Evolutionary conservation across 179 eudicot genomes (phyloP).

Genomic region (Heliamphora pulchella): DNA sequence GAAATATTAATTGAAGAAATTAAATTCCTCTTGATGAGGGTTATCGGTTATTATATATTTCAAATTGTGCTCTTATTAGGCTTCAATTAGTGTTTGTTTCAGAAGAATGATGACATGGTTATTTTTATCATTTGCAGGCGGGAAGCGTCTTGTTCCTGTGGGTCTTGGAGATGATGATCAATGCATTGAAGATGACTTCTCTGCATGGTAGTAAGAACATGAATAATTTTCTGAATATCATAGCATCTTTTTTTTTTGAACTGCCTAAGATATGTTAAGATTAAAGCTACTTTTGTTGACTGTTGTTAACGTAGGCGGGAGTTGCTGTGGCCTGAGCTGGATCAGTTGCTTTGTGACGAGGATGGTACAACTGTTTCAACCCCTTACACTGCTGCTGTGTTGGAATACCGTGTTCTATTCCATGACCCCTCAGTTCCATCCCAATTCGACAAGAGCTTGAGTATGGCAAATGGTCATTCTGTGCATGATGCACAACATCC

Average conservation of each 20-base stretch:
- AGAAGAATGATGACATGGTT: too few relatives aligned
- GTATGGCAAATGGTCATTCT: constrained; percentile 73
- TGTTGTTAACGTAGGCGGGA: constrained; percentile 61
- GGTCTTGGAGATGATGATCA: constrained; percentile 50
- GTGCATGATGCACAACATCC: constrained; percentile 89
- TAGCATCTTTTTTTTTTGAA: background rate
- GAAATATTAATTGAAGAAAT: too few relatives aligned
- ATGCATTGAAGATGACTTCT: constrained; percentile 81
- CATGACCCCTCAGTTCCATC: constrained; percentile 40
- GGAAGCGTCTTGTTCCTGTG: constrained; percentile 42
- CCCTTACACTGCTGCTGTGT: constrained; percentile 86
- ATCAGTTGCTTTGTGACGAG: constrained; percentile 61
- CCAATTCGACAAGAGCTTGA: constrained; percentile 40
- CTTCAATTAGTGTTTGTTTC: background rate
- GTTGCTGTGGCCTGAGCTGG: constrained; percentile 87
- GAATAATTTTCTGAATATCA: background rate
- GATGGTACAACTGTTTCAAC: constrained; percentile 71
- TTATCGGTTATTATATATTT: too few relatives aligned
- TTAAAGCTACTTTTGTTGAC: background rate
- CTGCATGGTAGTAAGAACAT: constrained; percentile 55
- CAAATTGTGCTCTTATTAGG: too few relatives aligned
- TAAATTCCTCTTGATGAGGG: too few relatives aligned
- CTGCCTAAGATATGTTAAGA: background rate
- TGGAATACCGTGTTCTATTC: constrained; percentile 65
- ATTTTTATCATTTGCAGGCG: constrained; percentile 44